phyloP scores from a whole-genome alignment of 1,284 basidiomycete genomes.

The Tremellales sp. region DNA sequence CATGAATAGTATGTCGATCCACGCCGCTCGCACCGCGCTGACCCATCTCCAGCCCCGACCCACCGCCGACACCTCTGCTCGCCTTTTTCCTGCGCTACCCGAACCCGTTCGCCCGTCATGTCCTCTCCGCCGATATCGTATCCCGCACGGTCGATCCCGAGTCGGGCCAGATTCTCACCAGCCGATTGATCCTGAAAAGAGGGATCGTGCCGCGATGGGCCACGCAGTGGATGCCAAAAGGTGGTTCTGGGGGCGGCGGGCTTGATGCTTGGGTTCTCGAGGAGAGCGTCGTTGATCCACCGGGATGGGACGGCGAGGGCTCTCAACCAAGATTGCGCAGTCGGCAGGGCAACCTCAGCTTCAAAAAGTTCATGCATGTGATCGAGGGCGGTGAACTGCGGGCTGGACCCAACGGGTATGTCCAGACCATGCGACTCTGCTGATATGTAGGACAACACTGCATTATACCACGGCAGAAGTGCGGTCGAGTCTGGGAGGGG shows the following conservation, averaged over 20 bases:
- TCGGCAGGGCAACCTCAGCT: conserved; percentile 45
- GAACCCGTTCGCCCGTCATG: conserved; percentile 90
- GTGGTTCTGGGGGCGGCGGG: conserved; percentile 56
- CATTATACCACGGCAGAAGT: conserved; percentile 47
- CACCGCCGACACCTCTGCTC: conserved; percentile 70
- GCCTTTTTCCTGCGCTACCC: conserved; percentile 96
- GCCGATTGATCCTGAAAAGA: conserved; percentile 85
- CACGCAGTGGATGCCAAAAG: conserved; percentile 65
- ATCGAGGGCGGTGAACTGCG: conserved; percentile 43
- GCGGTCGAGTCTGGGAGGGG: conserved; percentile 43
- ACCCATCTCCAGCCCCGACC: conserved; percentile 34
- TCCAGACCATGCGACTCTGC: neutral
- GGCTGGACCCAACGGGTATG: conserved; percentile 39
- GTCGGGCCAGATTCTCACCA: conserved; percentile 73
- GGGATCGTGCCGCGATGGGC: conserved; percentile 87
- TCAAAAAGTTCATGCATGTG: conserved; percentile 49
- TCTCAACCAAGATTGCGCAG: conserved; percentile 35
- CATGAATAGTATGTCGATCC: conserved; percentile 26
- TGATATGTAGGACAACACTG: conserved; percentile 28
- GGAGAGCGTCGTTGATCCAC: conserved; percentile 69
- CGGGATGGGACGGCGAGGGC: conserved; percentile 25
- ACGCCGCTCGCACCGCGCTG: neutral
- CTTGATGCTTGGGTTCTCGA: conserved; percentile 72
- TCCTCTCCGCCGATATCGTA: conserved; percentile 91
- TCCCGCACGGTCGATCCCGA: conserved; percentile 67